A percentile compares a stretch with the other conserved stretches of the same genome.
phyloP scores from a whole-genome alignment of 305 asterid species.

The Rubia occidens region DNA sequence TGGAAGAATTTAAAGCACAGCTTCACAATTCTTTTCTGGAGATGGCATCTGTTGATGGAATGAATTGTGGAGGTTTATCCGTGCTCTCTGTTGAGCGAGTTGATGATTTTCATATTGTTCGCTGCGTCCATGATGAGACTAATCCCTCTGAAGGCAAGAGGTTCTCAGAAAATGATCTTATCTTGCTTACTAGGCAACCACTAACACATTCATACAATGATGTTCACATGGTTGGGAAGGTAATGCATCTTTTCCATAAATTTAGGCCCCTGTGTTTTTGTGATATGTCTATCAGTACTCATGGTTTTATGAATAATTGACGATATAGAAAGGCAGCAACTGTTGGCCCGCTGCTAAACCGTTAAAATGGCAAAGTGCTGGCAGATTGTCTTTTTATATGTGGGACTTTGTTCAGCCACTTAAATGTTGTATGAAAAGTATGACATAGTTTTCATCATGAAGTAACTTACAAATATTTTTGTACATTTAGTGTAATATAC shows the following conservation, averaged over 20 bases:
- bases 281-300: background rate
- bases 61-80: slow-evolving; percentile 64
- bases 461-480: no score
- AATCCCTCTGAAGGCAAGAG: slow-evolving; percentile 45
- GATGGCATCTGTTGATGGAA: slow-evolving; percentile 56
- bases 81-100: slow-evolving; percentile 85
- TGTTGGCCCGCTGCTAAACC: background rate
- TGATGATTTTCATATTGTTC: slow-evolving; percentile 87
- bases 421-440: background rate
- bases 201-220: slow-evolving; percentile 43
- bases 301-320: background rate
- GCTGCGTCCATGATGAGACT: slow-evolving; percentile 70
- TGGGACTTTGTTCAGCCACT: background rate
- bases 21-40: slow-evolving; percentile 80
- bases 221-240: slow-evolving; percentile 90
- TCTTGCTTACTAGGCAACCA: slow-evolving; percentile 77
- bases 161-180: slow-evolving; percentile 76
- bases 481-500: no score
- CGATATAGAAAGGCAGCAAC: background rate
- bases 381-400: background rate
- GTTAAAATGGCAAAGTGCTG: background rate
- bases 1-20: slow-evolving; percentile 97
- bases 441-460: no score
- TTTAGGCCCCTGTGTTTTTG: slow-evolving; percentile 19
- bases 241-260: slow-evolving; percentile 13